Base-by-base conservation (phyloP, 331 rosid genomes). In the Acacia concinna region DNA sequence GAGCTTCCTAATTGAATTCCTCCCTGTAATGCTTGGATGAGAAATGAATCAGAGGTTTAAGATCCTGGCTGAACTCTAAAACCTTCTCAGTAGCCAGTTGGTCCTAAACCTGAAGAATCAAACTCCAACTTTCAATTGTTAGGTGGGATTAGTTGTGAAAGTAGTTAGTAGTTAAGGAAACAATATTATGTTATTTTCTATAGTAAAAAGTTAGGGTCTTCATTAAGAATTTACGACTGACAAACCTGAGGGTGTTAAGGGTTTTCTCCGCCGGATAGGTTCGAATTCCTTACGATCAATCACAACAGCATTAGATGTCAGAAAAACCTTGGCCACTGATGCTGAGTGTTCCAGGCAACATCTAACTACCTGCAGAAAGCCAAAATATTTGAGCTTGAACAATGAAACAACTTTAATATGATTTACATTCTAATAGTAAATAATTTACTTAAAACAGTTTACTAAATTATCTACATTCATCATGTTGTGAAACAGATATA, bases 311-410 rank as follows among this genome's bases (percentile, higher is more conserved):
- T 87, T 88, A 11, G 97, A 93, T 54, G 93, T 87, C 79, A 95
- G 87, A 76, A 95, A 91, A 49, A 78, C 70, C 87, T 95, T 93
- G 51, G 97, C 90, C 54, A 95, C 99, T 1, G 97, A 92, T 62
- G 97, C 96, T 2, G 99, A 91, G 76, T 95, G 84, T 88, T 95
- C 97, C 86, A 95, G 83, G 76, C 99, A 95, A 79, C 97, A 95
- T 81, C 96, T 86, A 79, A 95, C 97, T 32, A 93, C 97, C 97
- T 91, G 96, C 68, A 80, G 37, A 85, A 8, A 83, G 60, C 68
- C 43, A 27, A 62, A 56, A 43, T 13, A 30, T 30, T 47, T 21
- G 75, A 70, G 37, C 71, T 60, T 47, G 35, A 75, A 60, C 74
- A 57, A 60, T 38, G 60, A 59, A 63, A 32, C n/a, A 69, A 10